Base-by-base conservation (phyloP, 768 basidiomycete species). In the Podaxis sp. region DNA sequence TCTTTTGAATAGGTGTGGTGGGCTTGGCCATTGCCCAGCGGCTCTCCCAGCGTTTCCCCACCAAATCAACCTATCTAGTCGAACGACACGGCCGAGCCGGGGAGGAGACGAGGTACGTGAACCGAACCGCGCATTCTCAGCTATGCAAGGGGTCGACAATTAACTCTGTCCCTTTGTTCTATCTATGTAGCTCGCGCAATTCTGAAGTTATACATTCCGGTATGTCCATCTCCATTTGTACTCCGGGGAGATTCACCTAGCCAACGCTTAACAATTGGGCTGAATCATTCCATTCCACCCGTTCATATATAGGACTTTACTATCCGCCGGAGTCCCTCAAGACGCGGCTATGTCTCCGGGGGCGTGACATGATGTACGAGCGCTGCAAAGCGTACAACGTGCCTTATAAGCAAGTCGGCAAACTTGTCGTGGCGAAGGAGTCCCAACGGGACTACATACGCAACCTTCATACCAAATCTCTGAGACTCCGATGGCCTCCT, bases 201-300 rank as follows among this genome's bases (percentile, higher is more conserved):
- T 96, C 95, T 0, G 96, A 97, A 70, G 96, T 99, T 24, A 90
- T 98, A 28, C 96, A 98, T 76, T 89, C 92, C 64, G 95, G 92
- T 87, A 70, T 48, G 71, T 64, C 48, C 53, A 52, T 17, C 61
- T 56, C 54, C 54, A 55, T 55, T 61, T 44, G 30, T 55, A 13
- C 28, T 51, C 44, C 24, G 6, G 17, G 26, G 26, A 17, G n/a
- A 3, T 22, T 33, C 22, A 52, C 26, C 54, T 46, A 53, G 51
- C 28, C 52, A 15, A 33, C 22, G 15, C 7, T 51, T 22, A 24
- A 26, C 13, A 33, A 33, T 33, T 33, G 30, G 36, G 40, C 49
- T 24, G 26, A 28, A 52, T 42, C 51, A 61, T 38, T 26, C 49
- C 52, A n/a, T 52, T 19, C 42, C 26, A n/a, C 38, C 44, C 26